Percentiles rank a stretch among this genome's conserved stretches.
These are phyloP conservation scores for Ampelomyces quisqualis DNA, from an alignment of 2,329 filamentous ascomycete species.

Conservation along the genomic window DNA sequence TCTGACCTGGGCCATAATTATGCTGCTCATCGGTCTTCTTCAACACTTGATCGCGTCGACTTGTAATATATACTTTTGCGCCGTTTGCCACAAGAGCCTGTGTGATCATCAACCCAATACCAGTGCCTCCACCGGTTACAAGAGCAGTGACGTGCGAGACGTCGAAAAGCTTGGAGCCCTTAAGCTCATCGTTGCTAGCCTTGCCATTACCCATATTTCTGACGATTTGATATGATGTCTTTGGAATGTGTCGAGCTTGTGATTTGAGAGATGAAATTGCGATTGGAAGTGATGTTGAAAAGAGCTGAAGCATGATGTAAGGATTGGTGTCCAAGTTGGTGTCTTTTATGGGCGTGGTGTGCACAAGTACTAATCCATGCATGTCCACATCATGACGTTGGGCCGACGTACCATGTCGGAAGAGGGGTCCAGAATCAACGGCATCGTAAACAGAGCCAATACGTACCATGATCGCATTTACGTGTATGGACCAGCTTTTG, in stretches of 20 bases:
- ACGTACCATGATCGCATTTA: not conserved
- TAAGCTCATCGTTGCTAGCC: slow-evolving; percentile 44
- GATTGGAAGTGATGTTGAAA: slow-evolving; percentile 20
- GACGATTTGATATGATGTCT: slow-evolving; percentile 20
- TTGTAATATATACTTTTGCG: slow-evolving; percentile 51
- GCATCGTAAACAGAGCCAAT: not conserved
- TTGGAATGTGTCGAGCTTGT: slow-evolving; percentile 14
- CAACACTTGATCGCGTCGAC: slow-evolving; percentile 36
- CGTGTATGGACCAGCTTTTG: not conserved
- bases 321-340: not conserved
- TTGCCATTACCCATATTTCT: slow-evolving; percentile 40
- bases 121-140: slow-evolving; percentile 50
- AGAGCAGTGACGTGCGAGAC: slow-evolving; percentile 50
- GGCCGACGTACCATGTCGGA: slow-evolving; percentile 17
- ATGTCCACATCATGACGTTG: slow-evolving; percentile 37
- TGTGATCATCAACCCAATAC: slow-evolving; percentile 64
- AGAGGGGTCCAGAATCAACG: slow-evolving; percentile 6
- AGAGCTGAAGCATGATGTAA: slow-evolving; percentile 36
- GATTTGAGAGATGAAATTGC: slow-evolving; percentile 8
- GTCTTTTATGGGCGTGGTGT: slow-evolving; percentile 16
- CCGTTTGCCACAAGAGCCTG: slow-evolving; percentile 64
- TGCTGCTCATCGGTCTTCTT: slow-evolving; percentile 51
- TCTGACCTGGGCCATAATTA: slow-evolving; percentile 49
- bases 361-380: slow-evolving; percentile 9
- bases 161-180: slow-evolving; percentile 48